Evolutionary conservation across 2,329 filamentous ascomycete genomes (phyloP), one percentile per base, ranked within the genome.

Genomic region (Cordyceps farinosa): DNA sequence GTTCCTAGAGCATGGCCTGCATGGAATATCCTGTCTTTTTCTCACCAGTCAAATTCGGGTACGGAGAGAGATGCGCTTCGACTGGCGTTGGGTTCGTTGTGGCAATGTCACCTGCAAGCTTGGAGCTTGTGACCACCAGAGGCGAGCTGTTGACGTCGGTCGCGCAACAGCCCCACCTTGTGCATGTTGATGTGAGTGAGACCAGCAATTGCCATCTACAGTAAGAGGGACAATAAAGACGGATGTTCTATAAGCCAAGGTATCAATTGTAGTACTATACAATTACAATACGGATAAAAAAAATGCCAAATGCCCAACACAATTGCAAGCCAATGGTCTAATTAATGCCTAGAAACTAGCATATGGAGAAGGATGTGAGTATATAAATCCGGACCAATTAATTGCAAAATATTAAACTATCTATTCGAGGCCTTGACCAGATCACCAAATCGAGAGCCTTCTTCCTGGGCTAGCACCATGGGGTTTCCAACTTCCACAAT

Each of bases 111-210:
- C 45, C 36, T 34, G 53, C 15, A 44, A 42, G 29, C 17, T 42
- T 34, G 30, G 60, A 51, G 44, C 36, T 57, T 57, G 61, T 52
- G 61, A 52, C 36, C 50, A 17, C 9, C 15, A 2, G 6, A 22
- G 7, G 29, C n/a, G 30, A 55, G 51, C 30, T 47, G 47, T 50
- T 44, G 47, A 44, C 27, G 38, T 42, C 10, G 38, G 47, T 61
- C 38, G 58, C 58, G 38, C 48, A 53, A 53, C 59, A 48, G 59
- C 59, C 59, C 59, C 59, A 61, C 59, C 48, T 29, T n/a, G 5
- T 27, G 8, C 6, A 17, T n/a, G 36, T 61, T 3, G 5, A 5
- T 61, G 58, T 53, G 27, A 61, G 17, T 61, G 38, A 52, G 38
- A 8, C 29, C 9, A 22, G 9, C 5, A 9, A n/a, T 22, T 40